Evolutionary conservation across 2,329 filamentous ascomycete species (phyloP).

Genomic region (Pyrenochaeta sp.): DNA sequence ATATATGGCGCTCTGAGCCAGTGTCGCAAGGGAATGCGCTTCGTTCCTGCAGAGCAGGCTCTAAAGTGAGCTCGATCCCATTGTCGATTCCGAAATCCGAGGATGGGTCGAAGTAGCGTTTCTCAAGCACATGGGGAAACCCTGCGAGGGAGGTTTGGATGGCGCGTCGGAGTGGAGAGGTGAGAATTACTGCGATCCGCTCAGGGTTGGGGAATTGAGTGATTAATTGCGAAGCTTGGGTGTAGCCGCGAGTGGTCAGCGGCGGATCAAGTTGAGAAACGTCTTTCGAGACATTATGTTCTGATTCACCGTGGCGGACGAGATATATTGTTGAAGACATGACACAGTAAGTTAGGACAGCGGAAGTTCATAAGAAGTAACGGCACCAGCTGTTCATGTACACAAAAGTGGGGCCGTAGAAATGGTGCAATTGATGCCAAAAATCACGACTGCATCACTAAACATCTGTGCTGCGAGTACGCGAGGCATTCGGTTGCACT

Average conservation of each 20-base stretch:
- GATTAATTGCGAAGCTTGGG: conserved; percentile 7
- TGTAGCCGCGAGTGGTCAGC: conserved; percentile 11
- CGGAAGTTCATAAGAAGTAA: neutral
- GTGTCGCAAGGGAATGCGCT: conserved; percentile 16
- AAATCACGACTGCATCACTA: neutral
- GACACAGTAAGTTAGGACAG: neutral
- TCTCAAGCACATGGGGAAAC: conserved; percentile 11
- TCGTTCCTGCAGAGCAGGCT: conserved; percentile 13
- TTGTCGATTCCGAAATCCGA: conserved; percentile 9
- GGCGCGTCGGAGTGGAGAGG: conserved; percentile 15
- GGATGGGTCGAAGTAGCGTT: conserved; percentile 8
- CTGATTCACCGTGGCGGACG: conserved; percentile 14
- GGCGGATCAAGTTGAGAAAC: conserved; percentile 13
- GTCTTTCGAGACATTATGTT: conserved; percentile 15
- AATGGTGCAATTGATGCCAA: neutral
- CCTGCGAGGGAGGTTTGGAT: conserved; percentile 15
- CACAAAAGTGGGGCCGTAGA: neutral
- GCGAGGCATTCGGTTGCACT: neutral
- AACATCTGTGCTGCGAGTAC: neutral
- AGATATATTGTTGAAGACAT: conserved; percentile 15
- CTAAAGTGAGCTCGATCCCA: conserved; percentile 12
- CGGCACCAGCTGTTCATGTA: neutral
- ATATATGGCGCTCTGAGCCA: conserved; percentile 10
- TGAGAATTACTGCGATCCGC: conserved; percentile 1
- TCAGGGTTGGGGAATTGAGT: neutral